phyloP scores from a whole-genome alignment of 2,329 filamentous ascomycete species.

The Curvularia eragrostidis region DNA sequence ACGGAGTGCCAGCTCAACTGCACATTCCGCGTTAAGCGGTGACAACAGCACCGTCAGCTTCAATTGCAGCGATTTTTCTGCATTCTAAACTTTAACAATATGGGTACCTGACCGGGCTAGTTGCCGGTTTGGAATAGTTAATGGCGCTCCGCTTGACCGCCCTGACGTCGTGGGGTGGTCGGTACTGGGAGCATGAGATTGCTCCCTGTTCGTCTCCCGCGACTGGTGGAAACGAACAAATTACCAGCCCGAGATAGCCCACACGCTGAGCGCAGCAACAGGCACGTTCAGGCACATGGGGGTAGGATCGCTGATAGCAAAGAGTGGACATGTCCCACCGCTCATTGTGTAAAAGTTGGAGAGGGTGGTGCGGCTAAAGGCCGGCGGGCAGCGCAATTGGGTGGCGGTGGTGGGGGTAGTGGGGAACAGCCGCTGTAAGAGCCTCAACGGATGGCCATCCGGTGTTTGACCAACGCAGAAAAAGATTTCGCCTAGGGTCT shows the following conservation, averaged over 20 bases:
- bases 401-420: constrained; percentile 26
- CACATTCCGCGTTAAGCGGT: constrained; percentile 10
- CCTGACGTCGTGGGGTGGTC: constrained; percentile 2
- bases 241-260: not conserved
- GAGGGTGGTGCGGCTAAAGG: constrained; percentile 22
- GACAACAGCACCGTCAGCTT: constrained; percentile 1
- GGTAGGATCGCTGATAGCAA: constrained; percentile 16
- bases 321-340: constrained; percentile 30
- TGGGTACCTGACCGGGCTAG: constrained; percentile 9
- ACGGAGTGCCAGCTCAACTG: not conserved
- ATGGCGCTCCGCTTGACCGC: constrained; percentile 12
- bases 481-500: constrained; percentile 39
- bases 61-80: constrained; percentile 1
- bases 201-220: not conserved
- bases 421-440: constrained; percentile 31
- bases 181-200: not conserved
- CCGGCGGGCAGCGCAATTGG: constrained; percentile 31
- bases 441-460: constrained; percentile 28
- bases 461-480: constrained; percentile 20
- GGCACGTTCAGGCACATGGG: constrained; percentile 1
- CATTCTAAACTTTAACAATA: not conserved
- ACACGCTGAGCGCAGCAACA: not conserved
- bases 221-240: constrained; percentile 13
- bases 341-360: constrained; percentile 20
- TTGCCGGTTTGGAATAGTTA: constrained; percentile 13